Percentiles rank a stretch among this genome's conserved stretches.
Evolutionary conservation across 352 stramenopile genomes (phyloP).

Genomic region (Phytopythium ostracodes): DNA sequence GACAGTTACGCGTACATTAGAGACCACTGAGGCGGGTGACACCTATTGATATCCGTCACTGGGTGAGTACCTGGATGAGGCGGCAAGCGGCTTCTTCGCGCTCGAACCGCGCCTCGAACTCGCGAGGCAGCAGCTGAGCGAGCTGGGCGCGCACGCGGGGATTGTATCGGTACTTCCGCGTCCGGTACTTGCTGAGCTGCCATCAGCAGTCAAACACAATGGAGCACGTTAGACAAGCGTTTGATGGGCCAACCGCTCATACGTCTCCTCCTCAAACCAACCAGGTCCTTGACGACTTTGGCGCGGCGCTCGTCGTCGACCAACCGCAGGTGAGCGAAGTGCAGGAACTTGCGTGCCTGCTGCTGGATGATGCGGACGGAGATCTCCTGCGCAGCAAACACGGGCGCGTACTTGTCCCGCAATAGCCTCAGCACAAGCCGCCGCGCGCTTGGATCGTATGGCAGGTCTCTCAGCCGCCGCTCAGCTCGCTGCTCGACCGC

Average conservation of each 20-base stretch:
- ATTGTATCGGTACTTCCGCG: slow-evolving; percentile 72
- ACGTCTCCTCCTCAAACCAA: slow-evolving; percentile 9
- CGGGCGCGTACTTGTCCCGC: slow-evolving; percentile 36
- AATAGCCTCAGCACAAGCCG: slow-evolving; percentile 31
- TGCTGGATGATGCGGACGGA: slow-evolving; percentile 46
- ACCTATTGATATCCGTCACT: neutral
- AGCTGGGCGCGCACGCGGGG: slow-evolving; percentile 43
- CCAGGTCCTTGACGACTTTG: slow-evolving; percentile 39
- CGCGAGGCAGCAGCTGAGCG: slow-evolving; percentile 30
- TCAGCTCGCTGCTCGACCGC: slow-evolving; percentile 23
- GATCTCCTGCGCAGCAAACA: slow-evolving; percentile 61
- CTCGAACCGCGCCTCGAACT: slow-evolving; percentile 41
- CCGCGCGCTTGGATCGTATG: slow-evolving; percentile 35
- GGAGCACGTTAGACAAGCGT: neutral
- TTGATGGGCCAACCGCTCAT: neutral
- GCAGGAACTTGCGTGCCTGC: slow-evolving; percentile 29
- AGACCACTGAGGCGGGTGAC: no score
- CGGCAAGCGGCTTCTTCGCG: slow-evolving; percentile 33
- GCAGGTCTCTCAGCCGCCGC: slow-evolving; percentile 23
- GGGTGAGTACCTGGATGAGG: slow-evolving; percentile 32
- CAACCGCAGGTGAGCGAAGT: slow-evolving; percentile 43
- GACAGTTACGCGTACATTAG: neutral
- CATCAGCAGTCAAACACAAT: neutral
- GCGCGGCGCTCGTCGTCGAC: slow-evolving; percentile 21
- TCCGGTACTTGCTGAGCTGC: slow-evolving; percentile 45